phyloP scores from a whole-genome alignment of 169 alveolate genomes.

The Plasmodium vivax region DNA sequence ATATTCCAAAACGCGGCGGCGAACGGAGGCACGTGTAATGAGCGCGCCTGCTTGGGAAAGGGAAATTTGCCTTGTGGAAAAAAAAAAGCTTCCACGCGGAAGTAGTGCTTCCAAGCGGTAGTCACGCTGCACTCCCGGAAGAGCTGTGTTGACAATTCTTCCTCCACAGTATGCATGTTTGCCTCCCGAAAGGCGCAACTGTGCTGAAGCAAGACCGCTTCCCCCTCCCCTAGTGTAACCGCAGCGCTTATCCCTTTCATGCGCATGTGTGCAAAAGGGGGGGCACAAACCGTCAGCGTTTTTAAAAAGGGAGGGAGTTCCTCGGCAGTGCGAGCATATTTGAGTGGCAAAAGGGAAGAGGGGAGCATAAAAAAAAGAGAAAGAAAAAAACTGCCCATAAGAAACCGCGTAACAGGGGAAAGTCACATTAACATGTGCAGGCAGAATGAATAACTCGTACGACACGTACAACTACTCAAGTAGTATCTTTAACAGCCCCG shows the following conservation, averaged over 20 bases:
- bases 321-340: background rate
- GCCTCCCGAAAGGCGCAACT: background rate
- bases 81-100: background rate
- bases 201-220: background rate
- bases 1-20: background rate
- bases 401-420: background rate
- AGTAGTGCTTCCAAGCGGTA: background rate
- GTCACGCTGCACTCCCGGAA: background rate
- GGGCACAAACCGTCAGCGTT: background rate
- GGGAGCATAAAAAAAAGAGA: background rate
- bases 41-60: background rate
- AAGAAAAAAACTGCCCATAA: background rate
- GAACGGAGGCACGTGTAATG: background rate
- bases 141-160: background rate
- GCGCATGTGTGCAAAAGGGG: background rate
- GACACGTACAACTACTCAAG: conserved; percentile 3
- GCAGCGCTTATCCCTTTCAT: background rate
- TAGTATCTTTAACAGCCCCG: background rate
- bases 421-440: background rate
- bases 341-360: background rate
- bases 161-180: background rate
- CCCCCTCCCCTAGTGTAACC: background rate
- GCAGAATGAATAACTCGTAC: conserved; percentile 18
- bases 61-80: background rate
- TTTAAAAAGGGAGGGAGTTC: background rate